A percentile compares a stretch with the other conserved stretches of the same genome.
Evolutionary conservation across 371 early-diverging fungal genomes (phyloP).

Genomic region (Synchytrium microbalum): DNA sequence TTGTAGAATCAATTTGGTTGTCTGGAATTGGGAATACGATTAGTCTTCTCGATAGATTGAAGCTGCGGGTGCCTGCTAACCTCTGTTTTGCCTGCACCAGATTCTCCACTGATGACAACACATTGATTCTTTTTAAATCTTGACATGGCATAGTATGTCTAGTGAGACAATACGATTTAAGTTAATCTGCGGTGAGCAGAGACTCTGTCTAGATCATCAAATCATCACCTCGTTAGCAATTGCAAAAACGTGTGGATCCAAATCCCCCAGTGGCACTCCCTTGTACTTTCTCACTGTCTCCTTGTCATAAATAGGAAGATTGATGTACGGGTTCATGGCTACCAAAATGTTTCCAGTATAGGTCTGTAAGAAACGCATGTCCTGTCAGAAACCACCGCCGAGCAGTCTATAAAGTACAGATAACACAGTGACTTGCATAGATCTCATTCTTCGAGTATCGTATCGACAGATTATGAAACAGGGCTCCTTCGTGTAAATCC

Average conservation of each 20-base stretch:
- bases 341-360: constrained; percentile 24
- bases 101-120: constrained; percentile 98
- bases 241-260: constrained; percentile 21
- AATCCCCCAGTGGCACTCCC: constrained; percentile 15
- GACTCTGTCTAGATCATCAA: not conserved
- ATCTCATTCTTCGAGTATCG: too few species aligned
- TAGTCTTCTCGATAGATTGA: too few species aligned
- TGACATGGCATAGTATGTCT: constrained; percentile 13
- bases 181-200: not conserved
- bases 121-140: constrained; percentile 75
- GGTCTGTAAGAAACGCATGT: too few species aligned
- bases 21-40: too few species aligned
- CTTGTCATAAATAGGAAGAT: constrained; percentile 14
- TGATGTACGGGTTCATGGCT: constrained; percentile 24
- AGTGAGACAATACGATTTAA: constrained; percentile 8
- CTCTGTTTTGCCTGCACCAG: constrained; percentile 92
- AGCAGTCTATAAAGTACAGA: too few species aligned
- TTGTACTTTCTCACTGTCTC: constrained; percentile 15
- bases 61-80: constrained; percentile 92
- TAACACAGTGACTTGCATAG: too few species aligned
- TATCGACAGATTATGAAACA: too few species aligned
- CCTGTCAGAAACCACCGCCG: too few species aligned
- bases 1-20: too few species aligned
- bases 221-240: too few species aligned
- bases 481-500: too few species aligned